Percentiles rank a stretch among this genome's conserved stretches.
phyloP scores from a whole-genome alignment of 2,329 filamentous ascomycete species.

The Karstenula rhodostoma region DNA sequence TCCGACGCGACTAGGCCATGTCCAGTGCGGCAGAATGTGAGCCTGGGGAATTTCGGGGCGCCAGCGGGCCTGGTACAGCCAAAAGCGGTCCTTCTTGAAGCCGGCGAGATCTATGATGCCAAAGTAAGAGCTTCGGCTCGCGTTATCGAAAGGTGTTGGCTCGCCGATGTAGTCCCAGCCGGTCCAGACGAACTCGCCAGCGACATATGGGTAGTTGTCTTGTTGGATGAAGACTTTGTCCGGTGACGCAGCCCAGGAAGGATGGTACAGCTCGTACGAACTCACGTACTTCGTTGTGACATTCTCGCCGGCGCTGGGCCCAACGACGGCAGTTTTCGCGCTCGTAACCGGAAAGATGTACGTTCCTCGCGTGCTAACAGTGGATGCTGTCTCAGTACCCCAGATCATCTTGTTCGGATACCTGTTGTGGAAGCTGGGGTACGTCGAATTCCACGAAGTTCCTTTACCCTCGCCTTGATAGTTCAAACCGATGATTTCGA shows the following conservation, averaged over 20 bases:
- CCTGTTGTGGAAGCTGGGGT: slow-evolving; percentile 41
- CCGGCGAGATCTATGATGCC: slow-evolving; percentile 66
- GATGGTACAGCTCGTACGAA: slow-evolving; percentile 62
- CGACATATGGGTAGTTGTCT: slow-evolving; percentile 59
- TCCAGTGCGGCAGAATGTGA: slow-evolving; percentile 66
- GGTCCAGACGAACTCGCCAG: slow-evolving; percentile 64
- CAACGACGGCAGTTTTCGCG: slow-evolving; percentile 49
- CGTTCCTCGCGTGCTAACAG: slow-evolving; percentile 60
- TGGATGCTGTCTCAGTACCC: slow-evolving; percentile 47
- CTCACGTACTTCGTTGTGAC: slow-evolving; percentile 51
- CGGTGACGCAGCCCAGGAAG: slow-evolving; percentile 57
- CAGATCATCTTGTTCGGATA: slow-evolving; percentile 57
- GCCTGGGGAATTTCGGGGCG: slow-evolving; percentile 57
- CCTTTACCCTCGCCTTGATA: slow-evolving; percentile 61
- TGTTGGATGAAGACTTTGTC: slow-evolving; percentile 63
- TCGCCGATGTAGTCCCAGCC: slow-evolving; percentile 62
- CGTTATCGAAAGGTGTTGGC: slow-evolving; percentile 57
- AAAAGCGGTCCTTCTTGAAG: slow-evolving; percentile 65
- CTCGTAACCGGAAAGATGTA: slow-evolving; percentile 62
- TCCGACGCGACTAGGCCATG: slow-evolving; percentile 59
- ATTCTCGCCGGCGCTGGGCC: slow-evolving; percentile 47
- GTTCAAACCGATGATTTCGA: slow-evolving; percentile 63
- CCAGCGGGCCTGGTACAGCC: slow-evolving; percentile 65
- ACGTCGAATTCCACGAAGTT: slow-evolving; percentile 44
- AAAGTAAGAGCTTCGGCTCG: slow-evolving; percentile 62